phyloP scores from a whole-genome alignment of 495 filamentous ascomycete species.

The Melanomma pulvis-pyrius region DNA sequence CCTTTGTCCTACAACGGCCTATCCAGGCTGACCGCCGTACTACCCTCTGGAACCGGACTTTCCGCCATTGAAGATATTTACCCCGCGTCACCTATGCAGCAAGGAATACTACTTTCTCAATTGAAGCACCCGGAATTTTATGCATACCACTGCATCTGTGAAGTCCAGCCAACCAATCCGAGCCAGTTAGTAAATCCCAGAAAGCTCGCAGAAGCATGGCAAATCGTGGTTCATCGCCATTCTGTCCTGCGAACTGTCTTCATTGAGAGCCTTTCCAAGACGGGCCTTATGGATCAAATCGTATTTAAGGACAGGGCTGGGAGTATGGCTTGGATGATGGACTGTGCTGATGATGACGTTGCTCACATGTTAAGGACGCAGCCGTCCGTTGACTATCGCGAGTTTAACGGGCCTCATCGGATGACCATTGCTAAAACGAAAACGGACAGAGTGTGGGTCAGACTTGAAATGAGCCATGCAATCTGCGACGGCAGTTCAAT shows the following conservation, averaged over 20 bases:
- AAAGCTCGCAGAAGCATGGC: slow-evolving; percentile 53
- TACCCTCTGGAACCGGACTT: slow-evolving; percentile 48
- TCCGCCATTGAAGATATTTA: slow-evolving; percentile 63
- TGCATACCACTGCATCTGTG: slow-evolving; percentile 63
- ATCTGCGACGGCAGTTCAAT: slow-evolving; percentile 38
- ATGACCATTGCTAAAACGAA: slow-evolving; percentile 31
- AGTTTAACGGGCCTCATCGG: slow-evolving; percentile 28
- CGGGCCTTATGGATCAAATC: slow-evolving; percentile 54
- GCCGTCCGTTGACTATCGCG: slow-evolving; percentile 24
- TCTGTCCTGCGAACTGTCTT: slow-evolving; percentile 58
- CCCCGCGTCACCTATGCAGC: slow-evolving; percentile 68
- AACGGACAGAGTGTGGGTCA: slow-evolving; percentile 23
- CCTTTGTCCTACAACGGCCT: slow-evolving; percentile 63
- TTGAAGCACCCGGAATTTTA: slow-evolving; percentile 60
- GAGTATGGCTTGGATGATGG: slow-evolving; percentile 14
- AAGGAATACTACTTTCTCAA: slow-evolving; percentile 66
- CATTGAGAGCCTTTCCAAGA: slow-evolving; percentile 50
- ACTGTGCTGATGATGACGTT: slow-evolving; percentile 24
- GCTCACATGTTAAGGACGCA: slow-evolving; percentile 15
- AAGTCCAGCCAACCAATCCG: slow-evolving; percentile 49
- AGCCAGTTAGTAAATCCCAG: slow-evolving; percentile 42
- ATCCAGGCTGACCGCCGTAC: slow-evolving; percentile 44
- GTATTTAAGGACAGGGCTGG: slow-evolving; percentile 48
- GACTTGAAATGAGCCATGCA: slow-evolving; percentile 36
- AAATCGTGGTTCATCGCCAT: slow-evolving; percentile 54